These are phyloP conservation scores for Neofusicoccum cordaticola DNA, from an alignment of 2,329 filamentous ascomycete species.

Conservation along the genomic window DNA sequence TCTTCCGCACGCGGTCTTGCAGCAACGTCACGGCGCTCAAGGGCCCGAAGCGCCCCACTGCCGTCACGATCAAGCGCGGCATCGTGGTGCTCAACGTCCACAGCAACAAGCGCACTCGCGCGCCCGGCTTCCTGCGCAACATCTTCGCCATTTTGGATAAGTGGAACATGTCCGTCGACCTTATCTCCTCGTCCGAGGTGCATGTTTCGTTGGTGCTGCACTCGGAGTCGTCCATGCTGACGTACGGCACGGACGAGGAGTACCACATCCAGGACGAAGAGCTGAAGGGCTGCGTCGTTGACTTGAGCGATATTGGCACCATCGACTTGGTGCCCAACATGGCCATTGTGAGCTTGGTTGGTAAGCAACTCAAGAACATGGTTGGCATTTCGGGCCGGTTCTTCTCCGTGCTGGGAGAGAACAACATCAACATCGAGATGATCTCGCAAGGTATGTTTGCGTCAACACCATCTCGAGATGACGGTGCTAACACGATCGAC, in stretches of 20 bases:
- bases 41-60: constrained; percentile 48
- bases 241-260: constrained; percentile 39
- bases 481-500: neutral
- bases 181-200: constrained; percentile 95
- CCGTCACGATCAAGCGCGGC: constrained; percentile 95
- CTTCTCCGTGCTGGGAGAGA: constrained; percentile 90
- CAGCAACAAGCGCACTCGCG: constrained; percentile 93
- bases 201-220: constrained; percentile 97
- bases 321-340: constrained; percentile 88
- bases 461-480: constrained; percentile 21
- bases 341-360: constrained; percentile 93
- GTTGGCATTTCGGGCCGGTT: constrained; percentile 84
- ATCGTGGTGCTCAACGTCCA: constrained; percentile 98
- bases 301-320: constrained; percentile 77
- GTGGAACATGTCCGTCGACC: constrained; percentile 84
- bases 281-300: constrained; percentile 56
- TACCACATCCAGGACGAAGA: constrained; percentile 48
- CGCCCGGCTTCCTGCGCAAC: constrained; percentile 90
- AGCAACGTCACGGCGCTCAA: constrained; percentile 46
- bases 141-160: constrained; percentile 90
- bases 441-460: constrained; percentile 82
- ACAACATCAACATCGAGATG: constrained; percentile 98
- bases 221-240: constrained; percentile 61
- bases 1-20: constrained; percentile 47
- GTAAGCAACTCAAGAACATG: constrained; percentile 98